A percentile compares a stretch with the other conserved stretches of the same genome.
These are phyloP conservation scores for Fragilaria crotonensis DNA, from an alignment of 108 stramenopile species.

Conservation along the genomic window DNA sequence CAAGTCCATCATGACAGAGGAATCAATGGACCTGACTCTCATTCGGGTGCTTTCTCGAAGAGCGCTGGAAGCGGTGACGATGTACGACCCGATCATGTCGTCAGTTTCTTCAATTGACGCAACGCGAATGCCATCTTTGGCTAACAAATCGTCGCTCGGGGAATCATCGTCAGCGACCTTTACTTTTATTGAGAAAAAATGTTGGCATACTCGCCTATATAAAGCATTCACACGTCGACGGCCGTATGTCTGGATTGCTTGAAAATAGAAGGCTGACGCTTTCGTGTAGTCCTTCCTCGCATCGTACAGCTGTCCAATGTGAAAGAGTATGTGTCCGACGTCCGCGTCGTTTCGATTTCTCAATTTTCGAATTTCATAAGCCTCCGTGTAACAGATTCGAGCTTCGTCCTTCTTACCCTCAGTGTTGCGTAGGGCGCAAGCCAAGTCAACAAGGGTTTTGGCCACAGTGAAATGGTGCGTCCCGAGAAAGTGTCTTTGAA, in stretches of 20 bases:
- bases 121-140: neutral
- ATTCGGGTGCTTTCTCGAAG: neutral
- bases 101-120: slow-evolving; percentile 4
- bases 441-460: neutral
- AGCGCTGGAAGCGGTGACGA: neutral
- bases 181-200: neutral
- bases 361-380: slow-evolving; percentile 1
- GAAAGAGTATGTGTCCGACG: slow-evolving; percentile 4
- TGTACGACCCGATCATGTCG: neutral
- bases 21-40: neutral
- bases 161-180: neutral
- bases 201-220: neutral
- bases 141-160: neutral
- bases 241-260: neutral
- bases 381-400: neutral
- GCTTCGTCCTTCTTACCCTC: neutral
- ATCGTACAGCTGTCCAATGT: slow-evolving; percentile 1
- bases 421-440: neutral
- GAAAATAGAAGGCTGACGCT: neutral
- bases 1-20: neutral
- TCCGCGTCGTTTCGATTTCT: neutral
- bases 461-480: neutral
- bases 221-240: neutral
- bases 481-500: neutral
- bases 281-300: neutral